Evolutionary conservation across 1,139 yeast species (phyloP), one percentile per base, ranked within the genome.

Genomic region (Kodamaea fungicola): DNA sequence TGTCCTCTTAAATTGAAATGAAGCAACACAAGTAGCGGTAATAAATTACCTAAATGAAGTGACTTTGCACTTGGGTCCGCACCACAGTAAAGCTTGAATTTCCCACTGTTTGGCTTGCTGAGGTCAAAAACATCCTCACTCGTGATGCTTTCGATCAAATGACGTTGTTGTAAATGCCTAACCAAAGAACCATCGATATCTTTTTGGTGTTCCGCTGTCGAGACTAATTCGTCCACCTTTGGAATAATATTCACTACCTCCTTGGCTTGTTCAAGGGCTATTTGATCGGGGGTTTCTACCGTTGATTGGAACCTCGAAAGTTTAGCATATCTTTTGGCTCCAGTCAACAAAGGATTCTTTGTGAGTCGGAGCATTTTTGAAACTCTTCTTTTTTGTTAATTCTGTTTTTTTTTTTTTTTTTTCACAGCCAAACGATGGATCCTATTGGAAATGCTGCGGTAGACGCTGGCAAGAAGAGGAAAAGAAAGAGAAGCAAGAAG

Each of bases 21-120:
- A 33, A 92, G 67, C 32, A 90, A 62, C 3, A 88, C 80, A 81
- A 94, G 78, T 45, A 92, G 63, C 1, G 98, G 98, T 30, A 92
- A 67, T 40, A 94, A 63, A 52, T 92, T 92, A 2, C 98, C 99
- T 44, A 92, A 63, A 62, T 92, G 99, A 23, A 92, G 67, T 0
- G 97, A 89, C 35, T 60, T 66, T 1, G 98, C 98, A 0, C 96
- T 82, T 1, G 99, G 98, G 55, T 92, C 99, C 0, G 97, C 97
- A 12, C 98, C 99, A 59, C 95, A 83, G 61, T 92, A 94, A 10
- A 87, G 57, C 12, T 83, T 79, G 35, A 85, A 56, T 41, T 60
- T 59, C 35, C 61, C 61, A 27, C 55, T 55, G 3, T 26, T 22
- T 2, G 62, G 55, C 37, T 61, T 59, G 1, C 74, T 62, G 30